Base-by-base conservation (phyloP, 2,329 filamentous ascomycete genomes). In the Bipolaris zeicola region DNA sequence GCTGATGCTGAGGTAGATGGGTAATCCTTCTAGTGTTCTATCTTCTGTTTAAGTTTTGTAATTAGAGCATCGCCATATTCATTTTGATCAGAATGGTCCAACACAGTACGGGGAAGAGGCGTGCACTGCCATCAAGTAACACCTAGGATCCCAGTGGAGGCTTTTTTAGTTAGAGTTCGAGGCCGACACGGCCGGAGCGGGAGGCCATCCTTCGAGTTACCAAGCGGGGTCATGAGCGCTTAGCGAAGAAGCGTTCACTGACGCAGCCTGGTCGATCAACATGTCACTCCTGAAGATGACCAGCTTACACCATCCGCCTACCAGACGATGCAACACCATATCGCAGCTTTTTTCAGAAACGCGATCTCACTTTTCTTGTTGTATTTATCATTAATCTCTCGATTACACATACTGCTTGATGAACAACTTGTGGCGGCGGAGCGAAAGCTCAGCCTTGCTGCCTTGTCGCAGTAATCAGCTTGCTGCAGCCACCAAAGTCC, bases 401-500 rank as follows among this genome's bases (percentile, higher is more conserved):
- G 16, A 8, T 10, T 10, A 13, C 8, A 8, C 6, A 43, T 8
- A 7, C 7, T 18, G 33, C 26, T 38, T 7, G 16, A 5, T 16
- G n/a, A n/a, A 49, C 14, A 18, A 39, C 36, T 42, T 20, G 36
- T 26, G 4, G 31, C 10, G 5, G 43, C 33, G 39, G 22, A 37
- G 41, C 31, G 5, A 11, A 37, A 14, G 39, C 5, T 52, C 45
- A 50, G 57, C 57, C 57, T 56, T 44, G 48, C 20, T 52, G 45
- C 52, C 52, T 52, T 36, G 20, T 45, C 11, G 3, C 46, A 20
- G n/a, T 5, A 14, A 45, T 59, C 52, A 52, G 57, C 57, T 47
- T 41, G 48, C 44, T 50, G 57, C 57, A 52, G 52, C 57, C 57
- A 56, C 49, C 47, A 45, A 22, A 0, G 49, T 39, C 39, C 52